Conservation (phyloP, 1,139 yeast species). For the Protomyces pachydermus region DNA sequence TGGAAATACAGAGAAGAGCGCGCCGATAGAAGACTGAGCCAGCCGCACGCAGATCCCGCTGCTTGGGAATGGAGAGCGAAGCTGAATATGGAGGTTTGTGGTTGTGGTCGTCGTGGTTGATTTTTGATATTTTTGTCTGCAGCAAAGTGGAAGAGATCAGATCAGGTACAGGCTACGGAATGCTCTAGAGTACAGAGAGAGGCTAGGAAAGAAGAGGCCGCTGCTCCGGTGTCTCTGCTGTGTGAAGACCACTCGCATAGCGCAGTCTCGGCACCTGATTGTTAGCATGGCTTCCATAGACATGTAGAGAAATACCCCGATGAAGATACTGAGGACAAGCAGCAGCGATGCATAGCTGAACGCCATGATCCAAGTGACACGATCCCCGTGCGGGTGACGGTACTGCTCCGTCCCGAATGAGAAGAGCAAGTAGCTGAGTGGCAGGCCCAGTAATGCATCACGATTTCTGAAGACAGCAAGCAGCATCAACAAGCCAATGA, state of each 20-base stretch:
- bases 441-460: conserved; percentile 13
- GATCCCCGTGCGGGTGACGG: background rate
- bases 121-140: no score
- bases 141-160: no score
- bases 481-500: background rate
- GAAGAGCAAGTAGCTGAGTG: conserved; percentile 6
- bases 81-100: no score
- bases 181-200: background rate
- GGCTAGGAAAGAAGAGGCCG: background rate
- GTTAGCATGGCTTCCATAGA: background rate
- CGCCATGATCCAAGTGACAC: background rate
- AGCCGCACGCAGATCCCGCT: no score
- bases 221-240: background rate
- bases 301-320: background rate
- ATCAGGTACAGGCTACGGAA: background rate
- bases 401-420: conserved; percentile 18
- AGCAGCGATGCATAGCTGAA: conserved; percentile 1
- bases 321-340: background rate
- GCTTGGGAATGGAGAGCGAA: no score
- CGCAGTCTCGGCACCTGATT: conserved; percentile 16
- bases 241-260: background rate
- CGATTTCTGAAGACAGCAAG: background rate
- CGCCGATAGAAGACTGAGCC: no score
- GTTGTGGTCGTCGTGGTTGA: no score
- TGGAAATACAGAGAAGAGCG: no score